Conservation (phyloP, 1,284 basidiomycete species). For the Schizophyllum amplum region DNA sequence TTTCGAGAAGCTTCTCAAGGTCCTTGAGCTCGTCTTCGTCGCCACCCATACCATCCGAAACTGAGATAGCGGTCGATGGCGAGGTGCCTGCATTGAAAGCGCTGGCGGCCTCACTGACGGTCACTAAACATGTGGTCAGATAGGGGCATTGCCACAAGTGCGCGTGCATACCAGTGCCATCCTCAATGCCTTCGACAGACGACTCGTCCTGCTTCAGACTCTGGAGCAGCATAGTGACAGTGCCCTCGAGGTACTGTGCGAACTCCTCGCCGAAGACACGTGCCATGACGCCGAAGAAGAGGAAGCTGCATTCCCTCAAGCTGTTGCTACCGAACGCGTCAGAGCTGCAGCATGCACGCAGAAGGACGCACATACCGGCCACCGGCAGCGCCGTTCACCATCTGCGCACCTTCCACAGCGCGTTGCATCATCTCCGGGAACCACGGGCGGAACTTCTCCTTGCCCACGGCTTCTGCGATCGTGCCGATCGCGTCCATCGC, state of each 20-base stretch:
- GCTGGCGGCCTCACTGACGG: slow-evolving; percentile 40
- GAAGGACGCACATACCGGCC: no score
- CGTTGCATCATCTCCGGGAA: slow-evolving; percentile 95
- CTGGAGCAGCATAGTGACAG: slow-evolving; percentile 80
- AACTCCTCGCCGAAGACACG: slow-evolving; percentile 95
- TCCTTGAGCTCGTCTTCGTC: slow-evolving; percentile 77
- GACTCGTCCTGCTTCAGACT: slow-evolving; percentile 86
- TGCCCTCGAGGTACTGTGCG: slow-evolving; percentile 77
- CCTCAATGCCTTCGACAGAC: slow-evolving; percentile 55
- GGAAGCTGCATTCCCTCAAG: slow-evolving; percentile 92
- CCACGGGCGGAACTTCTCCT: slow-evolving; percentile 92
- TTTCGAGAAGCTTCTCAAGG: slow-evolving; percentile 79
- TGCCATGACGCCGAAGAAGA: slow-evolving; percentile 98
- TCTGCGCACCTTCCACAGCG: slow-evolving; percentile 85
- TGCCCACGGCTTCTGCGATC: slow-evolving; percentile 94
- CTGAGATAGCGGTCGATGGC: slow-evolving; percentile 57
- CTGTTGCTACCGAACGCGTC: slow-evolving; percentile 57
- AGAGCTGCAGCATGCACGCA: no score
- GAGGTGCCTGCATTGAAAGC: slow-evolving; percentile 70
- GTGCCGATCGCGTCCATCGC: slow-evolving; percentile 98
- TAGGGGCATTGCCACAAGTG: slow-evolving; percentile 2
- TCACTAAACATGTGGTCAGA: slow-evolving; percentile 25
- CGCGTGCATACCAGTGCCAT: neutral
- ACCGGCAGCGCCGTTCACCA: slow-evolving; percentile 22
- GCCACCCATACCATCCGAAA: slow-evolving; percentile 47